Conservation (phyloP, 768 basidiomycete species). For the Leccinum longicurvipes region DNA sequence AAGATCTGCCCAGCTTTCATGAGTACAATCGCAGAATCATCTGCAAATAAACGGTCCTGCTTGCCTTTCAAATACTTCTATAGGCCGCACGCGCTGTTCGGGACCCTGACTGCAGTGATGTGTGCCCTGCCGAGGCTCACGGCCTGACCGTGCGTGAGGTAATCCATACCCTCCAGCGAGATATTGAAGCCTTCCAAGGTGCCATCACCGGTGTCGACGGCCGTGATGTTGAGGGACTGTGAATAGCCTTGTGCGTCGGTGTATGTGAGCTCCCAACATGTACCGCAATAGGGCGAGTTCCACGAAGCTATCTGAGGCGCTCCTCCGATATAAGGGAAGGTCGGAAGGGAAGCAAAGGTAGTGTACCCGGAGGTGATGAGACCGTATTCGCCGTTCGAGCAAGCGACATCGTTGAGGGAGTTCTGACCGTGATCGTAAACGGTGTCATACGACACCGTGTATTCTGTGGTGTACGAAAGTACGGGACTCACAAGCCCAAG, state of each 20-base stretch:
- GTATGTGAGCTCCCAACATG: conserved; percentile 59
- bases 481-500: conserved; percentile 8
- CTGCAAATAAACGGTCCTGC: background rate
- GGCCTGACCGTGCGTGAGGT: conserved; percentile 32
- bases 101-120: conserved; percentile 21
- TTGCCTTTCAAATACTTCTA: background rate
- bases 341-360: conserved; percentile 50
- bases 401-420: conserved; percentile 44
- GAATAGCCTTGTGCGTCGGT: conserved; percentile 24
- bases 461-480: conserved; percentile 2
- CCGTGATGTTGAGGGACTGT: conserved; percentile 46
- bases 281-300: conserved; percentile 52
- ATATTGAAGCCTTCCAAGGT: conserved; percentile 32
- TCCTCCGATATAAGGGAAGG: conserved; percentile 60
- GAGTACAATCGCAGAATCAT: background rate
- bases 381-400: conserved; percentile 53
- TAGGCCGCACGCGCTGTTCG: conserved; percentile 11
- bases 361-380: conserved; percentile 43
- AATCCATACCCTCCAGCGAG: conserved; percentile 36
- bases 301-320: conserved; percentile 48
- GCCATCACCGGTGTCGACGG: conserved; percentile 45
- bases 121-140: conserved; percentile 24
- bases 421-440: conserved; percentile 43
- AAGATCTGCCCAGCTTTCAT: background rate
- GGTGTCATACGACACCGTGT: conserved; percentile 41